Evolutionary conservation across 2,329 filamentous ascomycete genomes (phyloP), one percentile per base, ranked within the genome.

Genomic region (Microdochium nivale): DNA sequence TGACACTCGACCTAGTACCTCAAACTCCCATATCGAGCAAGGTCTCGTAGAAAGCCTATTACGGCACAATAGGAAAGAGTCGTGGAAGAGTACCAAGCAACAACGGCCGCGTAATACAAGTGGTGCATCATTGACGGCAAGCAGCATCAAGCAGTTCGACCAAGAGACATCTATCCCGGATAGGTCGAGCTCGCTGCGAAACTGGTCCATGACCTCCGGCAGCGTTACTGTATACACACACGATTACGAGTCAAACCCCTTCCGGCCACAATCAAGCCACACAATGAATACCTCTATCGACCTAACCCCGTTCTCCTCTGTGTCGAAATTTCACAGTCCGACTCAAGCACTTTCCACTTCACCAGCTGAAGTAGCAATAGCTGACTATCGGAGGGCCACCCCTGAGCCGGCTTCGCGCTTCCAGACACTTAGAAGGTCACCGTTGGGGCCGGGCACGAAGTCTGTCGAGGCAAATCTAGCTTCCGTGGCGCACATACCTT

Each of bases 201-300:
- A 68, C 19, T 71, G 65, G 64, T 76, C 73, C 3, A 60, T 70
- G 10, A 70, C 71, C 2, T 74, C 72, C 0, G 63, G 70, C 9
- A 71, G 72, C 3, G 69, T 67, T 48, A 67, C 61, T 23, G 40
- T 19, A 5, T 44, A 44, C 21, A 2, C 62, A 65, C 14, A 72
- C 71, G 3, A 72, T 68, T 49, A 58, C 63, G 24, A 70, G 69
- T 50, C 72, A 14, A 71, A 69, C 47, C 62, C 62, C 3, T 69
- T 68, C n/a, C 59, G 70, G 2, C 70, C 72, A 1, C 65, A 65
- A 25, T 76, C 73, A 2, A 67, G 65, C 24, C 70, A 74, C 51
- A 76, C 74, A 0, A 66, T 70, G 9, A 70, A 67, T 25, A 77
- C 74, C 0, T 76, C 74, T 0, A 60, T 77, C 40, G 72, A 76